Percentiles rank a stretch among this genome's conserved stretches.
Evolutionary conservation across 2,329 filamentous ascomycete genomes (phyloP).

Genomic region (Knufia petricola): DNA sequence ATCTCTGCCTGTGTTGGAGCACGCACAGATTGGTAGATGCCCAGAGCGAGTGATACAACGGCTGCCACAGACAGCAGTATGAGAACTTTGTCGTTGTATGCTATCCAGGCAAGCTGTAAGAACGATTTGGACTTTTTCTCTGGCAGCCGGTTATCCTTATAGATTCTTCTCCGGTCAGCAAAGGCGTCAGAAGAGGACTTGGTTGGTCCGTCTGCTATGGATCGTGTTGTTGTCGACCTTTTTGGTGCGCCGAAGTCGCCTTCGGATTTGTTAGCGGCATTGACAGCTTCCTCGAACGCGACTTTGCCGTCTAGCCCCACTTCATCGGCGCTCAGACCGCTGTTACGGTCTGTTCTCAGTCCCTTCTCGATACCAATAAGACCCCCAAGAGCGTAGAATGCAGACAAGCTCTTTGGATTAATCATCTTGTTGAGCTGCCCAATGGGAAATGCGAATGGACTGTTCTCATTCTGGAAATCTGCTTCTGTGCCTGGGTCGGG

Average conservation of each 20-base stretch:
- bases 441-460: constrained; percentile 62
- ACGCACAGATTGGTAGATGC: constrained; percentile 46
- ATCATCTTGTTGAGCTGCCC: constrained; percentile 67
- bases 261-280: constrained; percentile 17
- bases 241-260: constrained; percentile 16
- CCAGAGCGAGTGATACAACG: constrained; percentile 60
- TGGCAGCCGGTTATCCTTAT: constrained; percentile 56
- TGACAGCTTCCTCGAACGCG: constrained; percentile 54
- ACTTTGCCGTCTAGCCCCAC: constrained; percentile 52
- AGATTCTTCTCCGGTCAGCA: constrained; percentile 59
- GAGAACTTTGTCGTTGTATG: constrained; percentile 68
- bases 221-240: constrained; percentile 15
- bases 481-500: constrained; percentile 63
- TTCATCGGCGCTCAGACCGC: constrained; percentile 64
- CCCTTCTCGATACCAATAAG: constrained; percentile 64
- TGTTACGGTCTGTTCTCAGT: constrained; percentile 52
- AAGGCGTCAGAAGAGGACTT: constrained; percentile 29
- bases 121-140: constrained; percentile 58
- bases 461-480: constrained; percentile 58
- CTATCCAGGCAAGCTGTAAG: constrained; percentile 60
- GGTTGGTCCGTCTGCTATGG: constrained; percentile 16
- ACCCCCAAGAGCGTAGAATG: constrained; percentile 67
- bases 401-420: constrained; percentile 67
- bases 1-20: constrained; percentile 16
- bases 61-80: constrained; percentile 60